Evolutionary conservation across 768 basidiomycete species (phyloP).

Genomic region (Sporobolomyces phaffii): DNA sequence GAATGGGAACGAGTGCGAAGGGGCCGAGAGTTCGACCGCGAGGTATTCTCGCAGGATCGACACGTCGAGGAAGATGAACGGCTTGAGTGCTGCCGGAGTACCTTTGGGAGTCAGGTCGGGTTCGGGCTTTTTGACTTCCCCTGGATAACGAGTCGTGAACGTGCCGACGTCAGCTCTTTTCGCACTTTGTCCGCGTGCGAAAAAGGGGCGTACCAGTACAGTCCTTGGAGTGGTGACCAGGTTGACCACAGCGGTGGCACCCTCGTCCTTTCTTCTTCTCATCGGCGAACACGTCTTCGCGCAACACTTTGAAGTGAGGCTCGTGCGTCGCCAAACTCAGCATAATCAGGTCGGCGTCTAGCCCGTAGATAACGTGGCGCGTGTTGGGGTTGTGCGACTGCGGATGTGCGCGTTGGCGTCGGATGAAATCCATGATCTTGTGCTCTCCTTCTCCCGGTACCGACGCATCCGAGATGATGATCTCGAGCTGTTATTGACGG

Average conservation of each 20-base stretch:
- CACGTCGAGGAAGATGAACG: conserved; percentile 99
- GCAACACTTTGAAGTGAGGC: conserved; percentile 91
- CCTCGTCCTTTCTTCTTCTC: conserved; percentile 60
- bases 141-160: conserved; percentile 44
- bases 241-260: conserved; percentile 88
- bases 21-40: conserved; percentile 84
- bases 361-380: conserved; percentile 90
- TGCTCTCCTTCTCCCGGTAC: conserved; percentile 99
- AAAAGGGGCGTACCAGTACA: conserved; percentile 69
- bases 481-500: conserved; percentile 85
- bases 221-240: conserved; percentile 90
- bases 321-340: conserved; percentile 95
- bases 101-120: conserved; percentile 49
- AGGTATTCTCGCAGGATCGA: conserved; percentile 92
- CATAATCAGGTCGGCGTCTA: conserved; percentile 99
- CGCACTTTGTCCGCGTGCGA: no score
- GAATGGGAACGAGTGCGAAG: conserved; percentile 73
- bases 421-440: conserved; percentile 98
- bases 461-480: conserved; percentile 91
- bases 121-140: conserved; percentile 58
- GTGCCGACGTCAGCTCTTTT: no score
- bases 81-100: conserved; percentile 66
- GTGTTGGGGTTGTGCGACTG: conserved; percentile 88
- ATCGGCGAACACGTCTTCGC: conserved; percentile 84
- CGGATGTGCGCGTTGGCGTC: conserved; percentile 75